These are phyloP conservation scores for Solanum verrucosum DNA, from an alignment of 257 asterid genomes.

Conservation along the genomic window DNA sequence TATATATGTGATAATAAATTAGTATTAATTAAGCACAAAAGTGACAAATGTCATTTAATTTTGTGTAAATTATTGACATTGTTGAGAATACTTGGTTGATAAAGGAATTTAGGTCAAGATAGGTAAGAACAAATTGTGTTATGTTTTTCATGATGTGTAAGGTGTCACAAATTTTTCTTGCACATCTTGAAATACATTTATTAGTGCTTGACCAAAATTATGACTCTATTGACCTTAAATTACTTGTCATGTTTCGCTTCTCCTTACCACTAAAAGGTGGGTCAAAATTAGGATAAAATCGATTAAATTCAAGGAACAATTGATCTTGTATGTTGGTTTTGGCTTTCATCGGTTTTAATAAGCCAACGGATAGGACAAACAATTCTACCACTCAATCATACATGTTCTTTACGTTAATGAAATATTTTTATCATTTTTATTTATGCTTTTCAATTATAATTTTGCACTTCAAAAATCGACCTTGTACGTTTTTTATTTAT, in stretches of 20 bases:
- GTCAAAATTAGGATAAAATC: too few relatives aligned
- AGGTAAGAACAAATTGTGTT: neutral
- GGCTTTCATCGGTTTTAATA: too few relatives aligned
- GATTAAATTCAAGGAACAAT: too few relatives aligned
- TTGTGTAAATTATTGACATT: neutral
- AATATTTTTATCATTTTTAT: too few relatives aligned
- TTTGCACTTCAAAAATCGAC: too few relatives aligned
- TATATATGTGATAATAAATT: neutral
- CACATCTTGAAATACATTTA: neutral
- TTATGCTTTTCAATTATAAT: too few relatives aligned
- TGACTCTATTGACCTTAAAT: neutral
- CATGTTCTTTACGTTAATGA: neutral
- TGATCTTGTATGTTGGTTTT: neutral
- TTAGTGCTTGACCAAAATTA: neutral
- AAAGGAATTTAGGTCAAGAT: neutral
- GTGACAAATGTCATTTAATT: neutral
- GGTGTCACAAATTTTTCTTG: neutral
- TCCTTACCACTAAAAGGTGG: too few relatives aligned
- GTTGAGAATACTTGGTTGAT: neutral
- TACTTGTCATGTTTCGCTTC: neutral
- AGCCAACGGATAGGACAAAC: accelerated
- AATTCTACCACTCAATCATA: neutral
- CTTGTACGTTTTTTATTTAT: neutral
- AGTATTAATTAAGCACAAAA: neutral
- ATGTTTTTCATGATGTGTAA: neutral